These are phyloP conservation scores for Globisporangium spinosum DNA, from an alignment of 352 stramenopile species.

Conservation along the genomic window DNA sequence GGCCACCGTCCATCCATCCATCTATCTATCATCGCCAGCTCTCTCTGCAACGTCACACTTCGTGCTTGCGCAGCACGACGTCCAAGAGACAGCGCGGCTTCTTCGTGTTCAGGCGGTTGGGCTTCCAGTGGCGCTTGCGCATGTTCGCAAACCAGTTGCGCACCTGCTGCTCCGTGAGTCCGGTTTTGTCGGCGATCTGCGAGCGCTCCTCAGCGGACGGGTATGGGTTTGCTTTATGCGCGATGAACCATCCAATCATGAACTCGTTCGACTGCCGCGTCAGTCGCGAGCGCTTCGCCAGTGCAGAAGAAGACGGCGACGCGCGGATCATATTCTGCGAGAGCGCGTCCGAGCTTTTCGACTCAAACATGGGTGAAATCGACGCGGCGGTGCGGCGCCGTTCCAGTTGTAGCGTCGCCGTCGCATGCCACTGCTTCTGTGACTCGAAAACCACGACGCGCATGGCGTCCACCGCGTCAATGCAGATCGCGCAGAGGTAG, in stretches of 20 bases:
- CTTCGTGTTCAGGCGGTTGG: conserved; percentile 58
- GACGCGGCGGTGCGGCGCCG: conserved; percentile 16
- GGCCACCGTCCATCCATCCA: background rate
- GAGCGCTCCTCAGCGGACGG: conserved; percentile 57
- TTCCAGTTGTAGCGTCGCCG: conserved; percentile 24
- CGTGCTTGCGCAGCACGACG: conserved; percentile 64
- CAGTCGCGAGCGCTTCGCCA: conserved; percentile 51
- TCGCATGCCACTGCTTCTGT: conserved; percentile 17
- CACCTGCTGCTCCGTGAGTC: conserved; percentile 76
- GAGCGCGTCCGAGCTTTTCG: conserved; percentile 34
- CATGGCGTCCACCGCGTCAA: conserved; percentile 36
- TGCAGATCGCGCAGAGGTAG: conserved; percentile 34
- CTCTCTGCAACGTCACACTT: conserved; percentile 19
- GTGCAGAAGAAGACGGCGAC: background rate
- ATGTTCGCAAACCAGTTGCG: conserved; percentile 90
- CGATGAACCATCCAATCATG: conserved; percentile 82
- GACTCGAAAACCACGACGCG: conserved; percentile 26
- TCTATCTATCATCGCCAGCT: background rate
- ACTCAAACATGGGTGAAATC: conserved; percentile 31
- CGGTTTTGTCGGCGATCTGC: conserved; percentile 65
- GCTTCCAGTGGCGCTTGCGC: conserved; percentile 87
- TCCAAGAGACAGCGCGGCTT: conserved; percentile 79
- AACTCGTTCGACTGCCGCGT: conserved; percentile 81
- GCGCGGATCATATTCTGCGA: conserved; percentile 32
- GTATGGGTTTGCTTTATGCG: conserved; percentile 84